A percentile compares a stretch with the other conserved stretches of the same genome.
Evolutionary conservation across 1,139 yeast genomes (phyloP).

Genomic region (Candida sp.): DNA sequence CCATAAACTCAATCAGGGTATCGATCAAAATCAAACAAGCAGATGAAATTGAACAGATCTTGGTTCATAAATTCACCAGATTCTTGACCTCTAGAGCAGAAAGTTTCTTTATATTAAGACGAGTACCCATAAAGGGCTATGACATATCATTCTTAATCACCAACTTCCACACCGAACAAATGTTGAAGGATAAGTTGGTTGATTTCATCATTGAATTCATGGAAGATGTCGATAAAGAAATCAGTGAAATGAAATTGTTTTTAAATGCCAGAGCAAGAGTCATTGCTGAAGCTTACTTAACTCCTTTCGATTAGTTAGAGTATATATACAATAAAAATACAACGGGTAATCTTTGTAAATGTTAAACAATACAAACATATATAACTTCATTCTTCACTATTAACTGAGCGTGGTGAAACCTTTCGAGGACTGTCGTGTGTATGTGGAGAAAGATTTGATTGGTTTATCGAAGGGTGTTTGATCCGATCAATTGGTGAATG

Average conservation of each 20-base stretch:
- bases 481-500: constrained; percentile 29
- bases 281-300: constrained; percentile 91
- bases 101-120: constrained; percentile 84
- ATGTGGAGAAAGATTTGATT: not conserved
- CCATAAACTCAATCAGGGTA: constrained; percentile 86
- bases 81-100: constrained; percentile 96
- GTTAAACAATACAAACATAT: too few relatives aligned
- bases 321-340: not conserved
- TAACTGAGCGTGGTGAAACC: not conserved
- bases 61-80: constrained; percentile 91
- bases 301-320: constrained; percentile 54
- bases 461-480: constrained; percentile 14
- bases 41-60: constrained; percentile 92
- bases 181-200: constrained; percentile 93
- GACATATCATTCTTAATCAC: constrained; percentile 93
- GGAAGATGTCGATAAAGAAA: constrained; percentile 99
- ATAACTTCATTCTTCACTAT: too few relatives aligned
- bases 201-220: constrained; percentile 96
- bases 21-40: constrained; percentile 94
- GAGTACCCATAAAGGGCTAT: constrained; percentile 88
- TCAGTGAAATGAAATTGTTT: constrained; percentile 96
- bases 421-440: not conserved
- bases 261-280: constrained; percentile 97
- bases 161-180: constrained; percentile 91
- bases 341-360: too few relatives aligned